Base-by-base conservation (phyloP, 192 early-diverging fungal species). In the Kickxella alabastrina region DNA sequence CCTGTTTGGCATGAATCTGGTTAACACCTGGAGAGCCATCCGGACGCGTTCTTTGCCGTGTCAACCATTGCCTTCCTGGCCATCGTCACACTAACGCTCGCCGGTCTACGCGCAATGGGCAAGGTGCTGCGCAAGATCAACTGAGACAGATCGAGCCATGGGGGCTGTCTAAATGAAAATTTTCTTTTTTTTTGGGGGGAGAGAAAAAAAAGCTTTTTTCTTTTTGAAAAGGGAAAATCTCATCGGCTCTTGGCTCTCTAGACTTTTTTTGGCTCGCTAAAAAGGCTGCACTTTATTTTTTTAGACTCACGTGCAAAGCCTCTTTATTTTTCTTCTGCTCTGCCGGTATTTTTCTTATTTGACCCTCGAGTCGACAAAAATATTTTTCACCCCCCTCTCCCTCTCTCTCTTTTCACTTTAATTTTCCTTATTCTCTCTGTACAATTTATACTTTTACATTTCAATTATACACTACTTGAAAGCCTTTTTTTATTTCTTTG, bases 1-100 rank as follows among this genome's bases (percentile, higher is more conserved):
- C 26, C 49, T 95, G 8, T 90, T 93, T 53, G 92, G 92, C 21
- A 95, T 95, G 92, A 95, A 95, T 68, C 68, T 95, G 48, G 62
- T 81, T 42, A 90, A 82, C 45, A 76, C 78, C 64, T 92, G 26
- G 92, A 95, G 49, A 61, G 63, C 9, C 68, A 84, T 15, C 85
- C 87, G 1, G 66, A 75, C 32, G 85, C 84, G 1, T 94, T 94
- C 65, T 64, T 72, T 9, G 57, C 79, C 10, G 84, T 94, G 0
- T 68, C 80, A 4, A 56, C 65, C 3, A 52, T 67, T 25, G 79
- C 82, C 21, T 35, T 80, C n/a, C 17, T 51, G 10, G 34, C 62
- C 36, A 70, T 77, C 36, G 31, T 61, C 28, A 41, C 57, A 21
- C 52, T 75, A 22, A 61, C 60, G 10, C 1, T 75, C 51, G 35